A percentile compares a stretch with the other conserved stretches of the same genome.
Conservation (phyloP, 2,329 filamentous ascomycete genomes). For the Neopestalotiopsis sp. region DNA sequence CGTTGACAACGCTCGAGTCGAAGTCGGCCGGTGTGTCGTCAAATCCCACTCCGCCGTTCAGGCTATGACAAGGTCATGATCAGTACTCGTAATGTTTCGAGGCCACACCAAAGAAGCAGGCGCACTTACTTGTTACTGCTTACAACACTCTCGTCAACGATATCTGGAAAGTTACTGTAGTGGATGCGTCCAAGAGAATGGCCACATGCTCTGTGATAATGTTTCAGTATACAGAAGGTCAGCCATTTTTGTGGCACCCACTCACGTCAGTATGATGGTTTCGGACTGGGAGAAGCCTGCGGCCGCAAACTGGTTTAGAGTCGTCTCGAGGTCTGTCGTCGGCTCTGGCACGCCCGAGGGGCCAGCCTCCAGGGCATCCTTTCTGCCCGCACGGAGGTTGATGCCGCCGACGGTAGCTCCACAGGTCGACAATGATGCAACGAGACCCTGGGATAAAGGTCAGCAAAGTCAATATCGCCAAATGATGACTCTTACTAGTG, state of each 20-base stretch:
- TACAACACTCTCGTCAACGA: conserved; percentile 11
- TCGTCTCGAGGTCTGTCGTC: conserved; percentile 7
- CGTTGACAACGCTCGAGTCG: conserved; percentile 11
- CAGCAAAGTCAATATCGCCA: neutral
- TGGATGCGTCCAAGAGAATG: conserved; percentile 15
- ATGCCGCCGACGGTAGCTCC: neutral
- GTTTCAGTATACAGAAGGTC: neutral
- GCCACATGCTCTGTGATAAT: neutral
- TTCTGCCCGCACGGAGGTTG: conserved; percentile 2
- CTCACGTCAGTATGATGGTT: conserved; percentile 9
- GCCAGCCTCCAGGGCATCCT: conserved; percentile 3
- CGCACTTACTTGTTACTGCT: conserved; percentile 2
- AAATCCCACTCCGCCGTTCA: conserved; percentile 9
- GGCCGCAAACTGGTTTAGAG: conserved; percentile 4
- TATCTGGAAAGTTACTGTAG: conserved; percentile 10
- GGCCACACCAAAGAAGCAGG: neutral
- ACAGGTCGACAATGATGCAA: conserved; percentile 6
- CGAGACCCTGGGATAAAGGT: neutral
- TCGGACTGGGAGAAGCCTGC: conserved; percentile 11
- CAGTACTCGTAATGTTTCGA: neutral
- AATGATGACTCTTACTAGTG: neutral
- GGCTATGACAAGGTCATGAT: neutral
- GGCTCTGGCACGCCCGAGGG: conserved; percentile 6
- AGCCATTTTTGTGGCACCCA: neutral
- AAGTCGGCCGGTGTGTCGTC: neutral